These are phyloP conservation scores for Dorcoceras hygrometricum DNA, from an alignment of 257 asterid species.

Conservation along the genomic window DNA sequence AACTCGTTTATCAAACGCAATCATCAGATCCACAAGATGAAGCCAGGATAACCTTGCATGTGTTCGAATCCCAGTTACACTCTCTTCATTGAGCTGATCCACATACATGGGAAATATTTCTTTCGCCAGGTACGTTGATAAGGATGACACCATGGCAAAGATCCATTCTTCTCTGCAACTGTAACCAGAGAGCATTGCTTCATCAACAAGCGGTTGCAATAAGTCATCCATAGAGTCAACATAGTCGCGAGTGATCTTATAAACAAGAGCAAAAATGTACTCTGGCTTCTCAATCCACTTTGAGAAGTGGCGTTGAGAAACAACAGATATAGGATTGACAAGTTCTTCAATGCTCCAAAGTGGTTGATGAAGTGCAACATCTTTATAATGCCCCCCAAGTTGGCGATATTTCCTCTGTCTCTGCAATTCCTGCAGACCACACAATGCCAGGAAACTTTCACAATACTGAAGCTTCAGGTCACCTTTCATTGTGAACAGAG, in stretches of 20 bases:
- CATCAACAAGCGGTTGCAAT: constrained; percentile 88
- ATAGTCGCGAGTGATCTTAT: constrained; percentile 82
- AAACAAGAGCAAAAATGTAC: constrained; percentile 80
- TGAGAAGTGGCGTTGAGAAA: constrained; percentile 79
- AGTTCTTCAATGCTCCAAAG: constrained; percentile 99
- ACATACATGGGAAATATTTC: constrained; percentile 66
- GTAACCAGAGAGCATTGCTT: constrained; percentile 90
- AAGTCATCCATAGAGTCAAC: constrained; percentile 95
- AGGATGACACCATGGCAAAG: constrained; percentile 75
- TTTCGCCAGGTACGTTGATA: constrained; percentile 74
- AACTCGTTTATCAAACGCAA: constrained; percentile 69
- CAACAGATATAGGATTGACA: constrained; percentile 77
- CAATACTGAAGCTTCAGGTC: constrained; percentile 76
- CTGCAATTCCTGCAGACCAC: constrained; percentile 90
- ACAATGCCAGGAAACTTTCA: constrained; percentile 82
- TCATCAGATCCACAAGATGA: constrained; percentile 81
- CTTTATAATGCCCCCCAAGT: constrained; percentile 58
- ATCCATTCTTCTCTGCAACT: constrained; percentile 99
- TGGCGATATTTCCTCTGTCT: constrained; percentile 78
- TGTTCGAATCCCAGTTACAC: constrained; percentile 34
- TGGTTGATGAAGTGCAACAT: constrained; percentile 61
- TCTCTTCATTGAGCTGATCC: constrained; percentile 59
- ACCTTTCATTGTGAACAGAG: constrained; percentile 76
- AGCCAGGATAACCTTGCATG: constrained; percentile 78
- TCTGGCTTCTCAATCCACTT: constrained; percentile 95